Evolutionary conservation across 345 rosid genomes (phyloP), one percentile per base, ranked within the genome.

Genomic region (Syzygium grande): DNA sequence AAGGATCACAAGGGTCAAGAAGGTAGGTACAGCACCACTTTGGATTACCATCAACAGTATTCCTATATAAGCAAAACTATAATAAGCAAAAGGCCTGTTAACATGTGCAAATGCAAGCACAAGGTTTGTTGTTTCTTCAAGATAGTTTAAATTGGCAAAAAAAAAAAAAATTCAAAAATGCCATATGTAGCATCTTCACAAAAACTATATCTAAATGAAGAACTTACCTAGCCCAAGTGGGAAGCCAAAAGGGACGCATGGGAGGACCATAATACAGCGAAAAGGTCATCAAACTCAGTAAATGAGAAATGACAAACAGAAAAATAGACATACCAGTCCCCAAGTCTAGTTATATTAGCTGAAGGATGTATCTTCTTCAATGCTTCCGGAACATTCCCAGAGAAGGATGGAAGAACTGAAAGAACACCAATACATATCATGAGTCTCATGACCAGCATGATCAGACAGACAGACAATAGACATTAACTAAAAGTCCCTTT

Each of bases 11-110:
- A 87, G 99, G 99, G 91, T 93, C 90, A 65, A 97, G 95, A 89
- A 97, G 99, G 93, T 93, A 97, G 52, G 99, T 97, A 89, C 99
- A 97, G 88, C 99, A 97, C 99, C 99, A 97, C 85, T 90, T 97
- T 85, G 95, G 88, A 92, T 95, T 91, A 88, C 94, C 92, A 91
- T 95, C 94, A 89, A 97, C 99, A 25, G 99, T 96, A 91, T 96
- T 97, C 99, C 99, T 97, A 87, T 46, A n/a, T 84, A 61, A 85
- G 90, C 86, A 52, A 88, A 87, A 83, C 86, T 78, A 88, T 58
- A 43, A 84, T 15, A 52, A 84, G 58, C 43, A 84, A 52, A 25
- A 49, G 86, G 83, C 49, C 83, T 73, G 14, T 73, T 19, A 73
- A 73, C 27, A 38, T 38, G 80, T 34, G 80, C 49, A 73, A 38